Conservation (phyloP, 2,329 filamentous ascomycete species). For the Ophiognomonia clavigignenti-juglandacearum region DNA sequence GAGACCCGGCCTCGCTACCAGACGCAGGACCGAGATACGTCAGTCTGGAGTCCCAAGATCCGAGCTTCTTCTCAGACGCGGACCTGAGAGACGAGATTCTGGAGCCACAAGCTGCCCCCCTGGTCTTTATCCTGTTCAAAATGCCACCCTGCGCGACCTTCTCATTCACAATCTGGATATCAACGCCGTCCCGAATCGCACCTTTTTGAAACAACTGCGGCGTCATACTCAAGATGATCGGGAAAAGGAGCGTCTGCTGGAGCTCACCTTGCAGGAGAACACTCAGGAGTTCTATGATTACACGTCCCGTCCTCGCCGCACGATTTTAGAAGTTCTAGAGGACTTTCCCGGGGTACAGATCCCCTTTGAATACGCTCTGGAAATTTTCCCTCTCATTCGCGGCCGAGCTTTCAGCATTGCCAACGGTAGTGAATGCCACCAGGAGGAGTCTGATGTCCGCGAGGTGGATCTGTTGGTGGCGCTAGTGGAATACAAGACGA, state of each 20-base stretch:
- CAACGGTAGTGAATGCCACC: slow-evolving; percentile 45
- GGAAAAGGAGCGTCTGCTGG: slow-evolving; percentile 76
- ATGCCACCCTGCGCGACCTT: slow-evolving; percentile 65
- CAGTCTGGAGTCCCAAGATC: too few relatives aligned
- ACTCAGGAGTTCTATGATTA: slow-evolving; percentile 96
- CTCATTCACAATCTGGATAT: slow-evolving; percentile 84
- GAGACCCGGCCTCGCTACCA: too few relatives aligned
- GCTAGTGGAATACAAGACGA: slow-evolving; percentile 85
- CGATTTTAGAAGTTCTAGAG: slow-evolving; percentile 85
- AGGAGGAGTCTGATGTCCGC: neutral
- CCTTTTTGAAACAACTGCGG: slow-evolving; percentile 75
- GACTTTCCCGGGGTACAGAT: slow-evolving; percentile 85
- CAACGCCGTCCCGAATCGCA: slow-evolving; percentile 79
- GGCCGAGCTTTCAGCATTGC: slow-evolving; percentile 92
- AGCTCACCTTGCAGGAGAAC: slow-evolving; percentile 75
- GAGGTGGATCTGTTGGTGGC: slow-evolving; percentile 71
- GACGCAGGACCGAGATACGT: too few relatives aligned
- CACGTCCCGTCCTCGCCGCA: slow-evolving; percentile 81
- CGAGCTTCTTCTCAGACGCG: too few relatives aligned
- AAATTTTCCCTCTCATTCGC: slow-evolving; percentile 76
- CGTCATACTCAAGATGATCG: slow-evolving; percentile 67
- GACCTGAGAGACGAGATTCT: too few relatives aligned
- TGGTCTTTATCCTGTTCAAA: slow-evolving; percentile 32
- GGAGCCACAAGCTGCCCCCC: slow-evolving; percentile 15
- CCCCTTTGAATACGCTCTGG: slow-evolving; percentile 66